phyloP scores from a whole-genome alignment of 495 filamentous ascomycete genomes.

The Hypoxylon crocopeplum region DNA sequence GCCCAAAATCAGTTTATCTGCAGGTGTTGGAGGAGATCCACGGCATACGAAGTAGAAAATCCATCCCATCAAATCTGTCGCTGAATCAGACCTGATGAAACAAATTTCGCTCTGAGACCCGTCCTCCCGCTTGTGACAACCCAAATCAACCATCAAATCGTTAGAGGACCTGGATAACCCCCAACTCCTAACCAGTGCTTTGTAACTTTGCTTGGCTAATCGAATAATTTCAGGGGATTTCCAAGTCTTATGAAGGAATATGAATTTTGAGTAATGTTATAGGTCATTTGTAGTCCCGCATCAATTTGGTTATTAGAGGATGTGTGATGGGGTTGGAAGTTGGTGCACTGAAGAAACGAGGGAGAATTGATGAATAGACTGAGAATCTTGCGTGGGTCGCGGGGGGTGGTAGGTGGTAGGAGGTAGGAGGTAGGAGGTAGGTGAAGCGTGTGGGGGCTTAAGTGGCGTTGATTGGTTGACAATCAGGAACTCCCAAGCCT shows the following conservation, averaged over 20 bases:
- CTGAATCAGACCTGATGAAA: constrained; percentile 34
- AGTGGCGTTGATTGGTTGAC: constrained; percentile 15
- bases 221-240: no score
- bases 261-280: no score
- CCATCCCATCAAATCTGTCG: constrained; percentile 15
- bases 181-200: neutral
- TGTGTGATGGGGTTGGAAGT: neutral
- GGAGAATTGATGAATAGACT: neutral
- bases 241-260: no score
- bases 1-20: constrained; percentile 24
- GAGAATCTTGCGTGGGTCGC: constrained; percentile 2
- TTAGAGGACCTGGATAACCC: neutral
- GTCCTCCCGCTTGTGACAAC: constrained; percentile 20
- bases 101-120: constrained; percentile 21
- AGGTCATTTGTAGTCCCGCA: no score
- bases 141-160: constrained; percentile 2
- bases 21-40: constrained; percentile 30
- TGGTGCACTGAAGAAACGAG: neutral
- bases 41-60: constrained; percentile 10
- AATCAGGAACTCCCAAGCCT: constrained; percentile 15
- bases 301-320: neutral
- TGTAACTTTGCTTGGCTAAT: neutral
- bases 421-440: constrained; percentile 26
- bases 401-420: no score
- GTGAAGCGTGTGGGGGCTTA: constrained; percentile 22